Base-by-base conservation (phyloP, 2,329 filamentous ascomycete species). In the Drechslerella coelobrocha region DNA sequence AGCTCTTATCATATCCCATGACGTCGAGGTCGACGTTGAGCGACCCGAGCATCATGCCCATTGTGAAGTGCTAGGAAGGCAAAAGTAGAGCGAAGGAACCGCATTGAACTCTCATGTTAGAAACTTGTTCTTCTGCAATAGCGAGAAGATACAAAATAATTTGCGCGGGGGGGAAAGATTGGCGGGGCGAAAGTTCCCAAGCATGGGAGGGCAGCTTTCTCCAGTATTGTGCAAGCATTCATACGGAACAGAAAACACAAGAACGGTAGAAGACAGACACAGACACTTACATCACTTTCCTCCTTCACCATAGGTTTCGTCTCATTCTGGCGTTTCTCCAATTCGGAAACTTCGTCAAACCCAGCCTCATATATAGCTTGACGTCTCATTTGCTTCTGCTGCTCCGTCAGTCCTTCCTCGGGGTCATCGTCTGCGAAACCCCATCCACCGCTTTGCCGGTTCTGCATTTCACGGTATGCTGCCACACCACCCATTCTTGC, bases 11-110 rank as follows among this genome's bases (percentile, higher is more conserved):
- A 39, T 78, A 80, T 8, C 78, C 78, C 51, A 80, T 73, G 24
- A 79, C 52, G 7, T 77, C 75, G 5, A 77, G 73, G 31, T 79
- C 78, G 41, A 80, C 79, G 61, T 78, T 76, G 48, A 80, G 74
- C 54, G 77, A 79, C 61, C 76, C 76, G 55, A 80, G 74, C 79
- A 80, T 80, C 75, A 77, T 77, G 14, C 75, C 66, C 78, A 80
- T 79, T 26, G 78, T 80, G 62, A 80, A 80, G 26, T 76, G 75
- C 75, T 79, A 52, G 21, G 17, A 52, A 39, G 4, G 27, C 57
- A 61, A 29, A 23, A 57, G 39, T n/a, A 29, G 27, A 34, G 19
- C 48, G 24, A 54, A 73, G 57, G 51, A 72, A 74, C 66, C 72
- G 55, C 59, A 72, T 62, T 61, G 51, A 72, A 60, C 55, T 59